A percentile compares a stretch with the other conserved stretches of the same genome.
Evolutionary conservation across 768 basidiomycete genomes (phyloP).

Genomic region (Cubamyces sp.): DNA sequence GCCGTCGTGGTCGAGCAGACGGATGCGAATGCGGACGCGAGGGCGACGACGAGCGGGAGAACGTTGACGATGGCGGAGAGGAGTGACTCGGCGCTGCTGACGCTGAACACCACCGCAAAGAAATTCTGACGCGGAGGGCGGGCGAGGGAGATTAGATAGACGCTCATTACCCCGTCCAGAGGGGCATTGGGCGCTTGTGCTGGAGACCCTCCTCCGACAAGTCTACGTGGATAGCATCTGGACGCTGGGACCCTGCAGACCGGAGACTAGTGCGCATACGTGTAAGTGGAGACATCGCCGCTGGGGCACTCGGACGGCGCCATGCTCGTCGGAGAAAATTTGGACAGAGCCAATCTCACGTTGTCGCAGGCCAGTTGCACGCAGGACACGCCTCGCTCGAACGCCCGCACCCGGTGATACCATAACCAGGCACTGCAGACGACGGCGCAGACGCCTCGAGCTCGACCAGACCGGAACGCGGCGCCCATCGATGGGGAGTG

Average conservation of each 20-base stretch:
- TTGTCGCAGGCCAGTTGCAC: not conserved
- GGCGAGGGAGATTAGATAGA: slow-evolving; percentile 14
- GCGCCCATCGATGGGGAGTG: slow-evolving; percentile 19
- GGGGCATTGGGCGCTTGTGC: not conserved
- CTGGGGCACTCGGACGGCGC: slow-evolving; percentile 11
- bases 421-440: not conserved
- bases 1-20: slow-evolving; percentile 5
- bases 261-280: not conserved
- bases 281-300: slow-evolving; percentile 1
- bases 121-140: slow-evolving; percentile 4
- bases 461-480: slow-evolving; percentile 5
- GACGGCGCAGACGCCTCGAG: not conserved
- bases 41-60: not conserved
- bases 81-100: not conserved
- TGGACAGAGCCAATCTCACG: not conserved
- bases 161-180: not conserved
- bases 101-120: slow-evolving; percentile 1
- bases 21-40: not conserved
- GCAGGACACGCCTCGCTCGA: slow-evolving; percentile 7
- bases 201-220: too few relatives aligned
- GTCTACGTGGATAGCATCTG: too few relatives aligned
- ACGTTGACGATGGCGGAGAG: slow-evolving; percentile 16
- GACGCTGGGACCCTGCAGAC: too few relatives aligned
- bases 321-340: slow-evolving; percentile 12
- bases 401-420: slow-evolving; percentile 12